Evolutionary conservation across 106 monocot species (phyloP), one percentile per base, ranked within the genome.

Genomic region (Iris macrosiphon): DNA sequence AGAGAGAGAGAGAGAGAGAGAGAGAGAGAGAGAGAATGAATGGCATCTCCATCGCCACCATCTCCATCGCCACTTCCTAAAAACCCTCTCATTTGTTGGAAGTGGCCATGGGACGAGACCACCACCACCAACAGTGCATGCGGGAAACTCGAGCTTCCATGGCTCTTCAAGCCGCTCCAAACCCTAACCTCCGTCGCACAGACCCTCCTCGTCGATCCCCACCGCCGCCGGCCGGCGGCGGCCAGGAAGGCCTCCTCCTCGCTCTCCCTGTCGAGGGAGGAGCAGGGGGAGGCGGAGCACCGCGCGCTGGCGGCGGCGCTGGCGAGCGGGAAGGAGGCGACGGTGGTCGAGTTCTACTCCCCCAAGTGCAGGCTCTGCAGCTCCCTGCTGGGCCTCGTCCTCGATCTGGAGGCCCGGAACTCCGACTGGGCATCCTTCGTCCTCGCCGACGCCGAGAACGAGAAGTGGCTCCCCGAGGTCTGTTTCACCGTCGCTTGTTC

Each of bases 401-500:
- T 77, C 15, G 75, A 82, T 35, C 31, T 96, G 51, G 95, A 96
- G 68, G 48, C 31, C 29, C 65, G 79, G 61, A 79, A 85, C 55
- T 45, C 59, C 31, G 74, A 77, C 17, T 85, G 82, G 85, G 72
- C 75, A 14, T 60, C 52, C 27, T 85, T 96, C 55, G 89, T 89
- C 23, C 77, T 96, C 29, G 95, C 79, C 16, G 95, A 96, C 62
- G 89, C 95, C 13, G 89, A 89, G 72, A 89, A 96, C 38, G 82
- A 76, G 31, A 73, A 21, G 39, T 96, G 95, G 89, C 86, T 96
- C 21, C 95, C 95, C n/a, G 95, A 96, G 95, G 95, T 96, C 3
- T 60, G 63, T 15, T 23, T 35, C 12, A n/a, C n/a, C n/a, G n/a
- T n/a, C n/a, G n/a, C n/a, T n/a, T n/a, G n/a, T n/a, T n/a, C n/a